phyloP scores from a whole-genome alignment of 2,329 filamentous ascomycete species.

The Lasiodiplodia sp. region DNA sequence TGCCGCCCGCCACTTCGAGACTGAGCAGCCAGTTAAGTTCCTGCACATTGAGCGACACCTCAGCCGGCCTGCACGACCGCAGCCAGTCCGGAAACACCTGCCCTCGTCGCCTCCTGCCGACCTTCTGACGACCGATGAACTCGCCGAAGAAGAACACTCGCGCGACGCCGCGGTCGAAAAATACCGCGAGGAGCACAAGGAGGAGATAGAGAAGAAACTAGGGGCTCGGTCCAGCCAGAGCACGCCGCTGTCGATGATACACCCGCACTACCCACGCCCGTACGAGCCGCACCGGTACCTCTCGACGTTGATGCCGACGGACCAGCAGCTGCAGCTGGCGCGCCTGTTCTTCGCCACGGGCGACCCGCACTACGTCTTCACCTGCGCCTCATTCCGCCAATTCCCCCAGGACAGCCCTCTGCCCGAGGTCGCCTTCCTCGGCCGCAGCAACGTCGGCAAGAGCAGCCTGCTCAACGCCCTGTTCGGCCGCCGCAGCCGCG shows the following conservation, averaged over 20 bases:
- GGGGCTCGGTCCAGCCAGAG: background rate
- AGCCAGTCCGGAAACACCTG: background rate
- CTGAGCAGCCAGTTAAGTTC: background rate
- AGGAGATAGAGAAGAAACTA: background rate
- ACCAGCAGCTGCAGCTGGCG: slow-evolving; percentile 50
- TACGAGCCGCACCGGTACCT: slow-evolving; percentile 24
- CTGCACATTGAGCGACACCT: background rate
- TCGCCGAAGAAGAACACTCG: background rate
- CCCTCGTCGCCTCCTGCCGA: background rate
- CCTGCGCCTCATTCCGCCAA: slow-evolving; percentile 65
- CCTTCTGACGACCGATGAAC: background rate
- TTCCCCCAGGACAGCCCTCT: slow-evolving; percentile 61
- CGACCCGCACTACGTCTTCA: slow-evolving; percentile 65
- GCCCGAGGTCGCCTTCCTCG: slow-evolving; percentile 72
- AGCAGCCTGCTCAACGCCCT: slow-evolving; percentile 71
- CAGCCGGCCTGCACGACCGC: background rate
- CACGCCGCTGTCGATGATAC: background rate
- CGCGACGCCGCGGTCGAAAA: background rate
- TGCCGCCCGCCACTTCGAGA: slow-evolving; percentile 3
- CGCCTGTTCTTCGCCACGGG: slow-evolving; percentile 53
- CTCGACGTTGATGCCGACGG: slow-evolving; percentile 37
- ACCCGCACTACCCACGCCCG: slow-evolving; percentile 1
- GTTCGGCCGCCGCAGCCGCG: slow-evolving; percentile 46
- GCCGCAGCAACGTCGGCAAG: slow-evolving; percentile 76
- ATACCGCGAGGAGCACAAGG: background rate